phyloP scores from a whole-genome alignment of 768 basidiomycete species.

The Sporobolomyces roseus region DNA sequence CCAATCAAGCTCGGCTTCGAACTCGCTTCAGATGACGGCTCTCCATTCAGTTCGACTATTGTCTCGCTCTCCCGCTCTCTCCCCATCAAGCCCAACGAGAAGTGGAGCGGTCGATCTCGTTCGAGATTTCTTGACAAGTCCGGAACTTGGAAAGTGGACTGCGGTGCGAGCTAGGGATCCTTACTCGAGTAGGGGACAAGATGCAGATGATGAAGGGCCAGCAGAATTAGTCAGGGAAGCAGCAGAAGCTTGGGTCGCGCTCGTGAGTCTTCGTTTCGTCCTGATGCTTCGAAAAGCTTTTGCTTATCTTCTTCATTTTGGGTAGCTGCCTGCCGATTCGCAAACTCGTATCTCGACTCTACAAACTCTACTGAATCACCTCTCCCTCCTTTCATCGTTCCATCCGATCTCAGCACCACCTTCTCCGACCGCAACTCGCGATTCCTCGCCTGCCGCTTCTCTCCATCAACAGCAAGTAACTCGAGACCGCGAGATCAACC shows the following conservation, averaged over 20 bases:
- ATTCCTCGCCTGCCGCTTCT: not conserved
- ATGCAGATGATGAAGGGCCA: conserved; percentile 3
- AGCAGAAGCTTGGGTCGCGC: not conserved
- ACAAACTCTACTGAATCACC: conserved; percentile 91
- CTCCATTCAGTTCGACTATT: conserved; percentile 2
- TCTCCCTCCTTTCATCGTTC: conserved; percentile 52
- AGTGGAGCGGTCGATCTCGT: conserved; percentile 1
- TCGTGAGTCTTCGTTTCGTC: conserved; percentile 2
- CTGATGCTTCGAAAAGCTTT: conserved; percentile 55
- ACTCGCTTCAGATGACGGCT: conserved; percentile 7
- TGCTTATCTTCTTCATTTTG: not conserved
- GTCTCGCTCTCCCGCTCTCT: not conserved
- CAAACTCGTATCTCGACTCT: conserved; percentile 86
- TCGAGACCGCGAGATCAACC: conserved; percentile 4
- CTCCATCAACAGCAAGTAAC: not conserved
- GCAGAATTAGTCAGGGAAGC: not conserved
- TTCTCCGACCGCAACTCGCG: not conserved
- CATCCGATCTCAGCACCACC: not conserved
- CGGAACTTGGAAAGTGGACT: not conserved
- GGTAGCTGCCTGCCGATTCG: conserved; percentile 56
- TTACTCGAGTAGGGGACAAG: not conserved
- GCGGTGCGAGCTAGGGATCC: not conserved
- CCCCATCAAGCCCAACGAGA: not conserved
- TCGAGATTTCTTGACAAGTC: conserved; percentile 1
- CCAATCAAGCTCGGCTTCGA: not conserved